Evolutionary conservation across 1,139 yeast genomes (phyloP).

Genomic region (Geotrichum reessii): DNA sequence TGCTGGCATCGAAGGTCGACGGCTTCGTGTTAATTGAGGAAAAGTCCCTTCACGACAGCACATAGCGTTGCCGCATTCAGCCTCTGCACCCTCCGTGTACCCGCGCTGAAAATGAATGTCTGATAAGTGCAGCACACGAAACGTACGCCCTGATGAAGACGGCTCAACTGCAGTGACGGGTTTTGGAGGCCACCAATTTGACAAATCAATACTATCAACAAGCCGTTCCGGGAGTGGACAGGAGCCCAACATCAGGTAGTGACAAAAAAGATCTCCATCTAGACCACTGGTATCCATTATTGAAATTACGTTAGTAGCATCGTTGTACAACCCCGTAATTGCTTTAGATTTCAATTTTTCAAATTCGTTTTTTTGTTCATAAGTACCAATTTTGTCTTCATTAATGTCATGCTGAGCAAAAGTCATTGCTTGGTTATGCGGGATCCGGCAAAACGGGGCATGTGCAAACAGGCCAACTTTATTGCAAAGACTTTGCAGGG

Average conservation of each 20-base stretch:
- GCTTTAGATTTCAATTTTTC: neutral
- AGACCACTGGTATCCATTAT: conserved; percentile 38
- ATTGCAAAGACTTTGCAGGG: conserved; percentile 1
- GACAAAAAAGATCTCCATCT: conserved; percentile 53
- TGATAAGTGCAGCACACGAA: conserved; percentile 60
- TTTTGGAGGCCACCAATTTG: conserved; percentile 43
- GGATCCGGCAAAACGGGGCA: conserved; percentile 4
- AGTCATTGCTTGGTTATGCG: conserved; percentile 10
- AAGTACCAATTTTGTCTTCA: neutral
- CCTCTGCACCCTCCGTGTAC: conserved; percentile 54
- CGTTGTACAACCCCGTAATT: conserved; percentile 35
- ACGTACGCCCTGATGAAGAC: conserved; percentile 38
- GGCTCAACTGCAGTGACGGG: conserved; percentile 37
- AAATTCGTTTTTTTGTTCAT: neutral
- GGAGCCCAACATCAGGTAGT: conserved; percentile 42
- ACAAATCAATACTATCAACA: conserved; percentile 34
- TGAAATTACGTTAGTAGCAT: conserved; percentile 44
- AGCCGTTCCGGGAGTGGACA: conserved; percentile 46
- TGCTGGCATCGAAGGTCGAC: conserved; percentile 44
- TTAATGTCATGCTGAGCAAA: neutral
- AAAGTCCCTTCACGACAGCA: conserved; percentile 46
- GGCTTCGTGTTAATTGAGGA: conserved; percentile 29
- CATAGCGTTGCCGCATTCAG: conserved; percentile 50
- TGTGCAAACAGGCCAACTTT: neutral
- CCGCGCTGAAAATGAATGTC: conserved; percentile 60